Evolutionary conservation across 176 grass and related monocot genomes (phyloP).

Genomic region (Zea luxurians): DNA sequence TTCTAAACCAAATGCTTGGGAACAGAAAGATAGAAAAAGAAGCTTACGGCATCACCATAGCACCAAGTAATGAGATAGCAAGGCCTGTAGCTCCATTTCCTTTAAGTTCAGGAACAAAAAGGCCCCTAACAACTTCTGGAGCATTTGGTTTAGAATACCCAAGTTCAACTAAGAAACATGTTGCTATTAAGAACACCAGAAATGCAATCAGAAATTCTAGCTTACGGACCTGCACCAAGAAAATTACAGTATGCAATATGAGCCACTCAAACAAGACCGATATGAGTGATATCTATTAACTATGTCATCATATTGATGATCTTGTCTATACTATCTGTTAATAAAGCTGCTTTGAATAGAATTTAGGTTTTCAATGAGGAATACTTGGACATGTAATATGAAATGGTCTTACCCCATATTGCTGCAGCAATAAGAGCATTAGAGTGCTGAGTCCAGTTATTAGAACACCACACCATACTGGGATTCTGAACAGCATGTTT

Average conservation of each 20-base stretch:
- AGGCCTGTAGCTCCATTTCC: conserved; percentile 92
- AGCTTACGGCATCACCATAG: conserved; percentile 99
- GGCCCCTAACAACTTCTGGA: conserved; percentile 86
- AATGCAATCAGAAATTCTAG: conserved; percentile 88
- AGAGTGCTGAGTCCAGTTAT: conserved; percentile 94
- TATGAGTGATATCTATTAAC: not conserved
- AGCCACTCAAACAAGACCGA: not conserved
- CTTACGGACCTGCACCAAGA: conserved; percentile 72
- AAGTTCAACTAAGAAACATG: conserved; percentile 89
- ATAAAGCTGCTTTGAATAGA: not conserved
- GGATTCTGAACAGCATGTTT: conserved; percentile 92
- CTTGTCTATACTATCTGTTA: not conserved
- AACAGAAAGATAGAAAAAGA: conserved; percentile 10
- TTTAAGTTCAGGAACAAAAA: conserved; percentile 96
- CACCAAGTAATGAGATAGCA: conserved; percentile 92
- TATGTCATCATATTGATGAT: not conserved
- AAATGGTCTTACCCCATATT: conserved; percentile 77
- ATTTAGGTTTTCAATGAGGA: not conserved
- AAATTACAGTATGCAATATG: conserved; percentile 21
- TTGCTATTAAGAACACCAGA: conserved; percentile 84
- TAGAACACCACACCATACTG: conserved; percentile 92
- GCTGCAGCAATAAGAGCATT: conserved; percentile 81
- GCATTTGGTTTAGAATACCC: conserved; percentile 78
- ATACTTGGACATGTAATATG: conserved; percentile 19
- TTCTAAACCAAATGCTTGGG: not conserved